These are phyloP conservation scores for Hypoxylon lienhwacheense DNA, from an alignment of 495 filamentous ascomycete species.

Conservation along the genomic window DNA sequence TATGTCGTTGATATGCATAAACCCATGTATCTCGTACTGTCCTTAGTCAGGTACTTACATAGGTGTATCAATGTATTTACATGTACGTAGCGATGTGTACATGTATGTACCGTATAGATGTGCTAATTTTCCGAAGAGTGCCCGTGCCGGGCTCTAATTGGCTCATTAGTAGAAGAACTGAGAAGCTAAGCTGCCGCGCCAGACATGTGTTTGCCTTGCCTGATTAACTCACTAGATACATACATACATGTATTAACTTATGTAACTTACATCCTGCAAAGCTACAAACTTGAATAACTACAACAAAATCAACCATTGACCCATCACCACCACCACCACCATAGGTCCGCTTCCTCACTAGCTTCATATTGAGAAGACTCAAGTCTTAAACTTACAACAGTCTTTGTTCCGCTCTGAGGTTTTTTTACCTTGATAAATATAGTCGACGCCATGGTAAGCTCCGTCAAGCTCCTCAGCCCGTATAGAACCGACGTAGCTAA, in stretches of 20 bases:
- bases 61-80: not conserved
- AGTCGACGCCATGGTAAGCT: slow-evolving; percentile 41
- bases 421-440: not conserved
- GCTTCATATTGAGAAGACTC: not conserved
- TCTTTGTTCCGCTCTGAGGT: slow-evolving; percentile 7
- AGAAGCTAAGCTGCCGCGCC: slow-evolving; percentile 41
- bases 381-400: not conserved
- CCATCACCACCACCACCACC: slow-evolving; percentile 10
- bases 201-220: slow-evolving; percentile 45
- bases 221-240: slow-evolving; percentile 4
- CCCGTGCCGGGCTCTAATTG: slow-evolving; percentile 1
- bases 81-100: not conserved
- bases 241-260: not conserved
- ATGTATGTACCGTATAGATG: not conserved
- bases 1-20: not conserved
- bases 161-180: no score
- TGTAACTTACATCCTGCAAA: no score
- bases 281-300: not conserved
- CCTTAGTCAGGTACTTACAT: not conserved
- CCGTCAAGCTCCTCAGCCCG: slow-evolving; percentile 2
- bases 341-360: slow-evolving; percentile 17
- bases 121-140: slow-evolving; percentile 13
- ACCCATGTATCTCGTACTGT: not conserved
- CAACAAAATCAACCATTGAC: slow-evolving; percentile 24
- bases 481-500: slow-evolving; percentile 9